phyloP scores from a whole-genome alignment of 2,329 filamentous ascomycete species.

The Talaromyces funiculosus region DNA sequence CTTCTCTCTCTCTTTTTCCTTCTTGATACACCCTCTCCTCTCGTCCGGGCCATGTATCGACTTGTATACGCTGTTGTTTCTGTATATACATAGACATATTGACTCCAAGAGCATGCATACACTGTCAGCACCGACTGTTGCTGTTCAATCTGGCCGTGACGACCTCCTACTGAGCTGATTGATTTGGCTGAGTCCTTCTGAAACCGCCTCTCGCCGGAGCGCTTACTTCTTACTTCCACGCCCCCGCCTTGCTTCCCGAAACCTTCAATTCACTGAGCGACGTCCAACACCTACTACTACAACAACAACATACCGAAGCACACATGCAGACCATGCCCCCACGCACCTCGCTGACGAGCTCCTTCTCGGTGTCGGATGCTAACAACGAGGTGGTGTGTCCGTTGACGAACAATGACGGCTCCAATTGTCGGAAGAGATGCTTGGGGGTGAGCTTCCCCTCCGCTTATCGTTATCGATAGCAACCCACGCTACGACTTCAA shows the following conservation, averaged over 20 bases:
- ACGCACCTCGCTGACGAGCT: constrained; percentile 77
- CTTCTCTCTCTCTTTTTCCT: background rate
- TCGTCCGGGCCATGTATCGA: background rate
- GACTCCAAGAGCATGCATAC: background rate
- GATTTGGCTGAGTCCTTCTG: background rate
- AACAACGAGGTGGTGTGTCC: constrained; percentile 97
- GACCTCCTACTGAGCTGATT: background rate
- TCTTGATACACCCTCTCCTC: background rate
- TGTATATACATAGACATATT: background rate
- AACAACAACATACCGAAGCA: background rate
- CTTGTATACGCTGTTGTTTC: background rate
- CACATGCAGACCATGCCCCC: constrained; percentile 69
- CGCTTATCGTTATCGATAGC: constrained; percentile 15
- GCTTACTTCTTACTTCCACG: background rate
- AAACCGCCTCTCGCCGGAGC: background rate
- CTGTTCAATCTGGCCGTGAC: background rate
- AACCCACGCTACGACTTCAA: background rate
- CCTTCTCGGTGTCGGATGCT: constrained; percentile 84
- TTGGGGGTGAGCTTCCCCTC: constrained; percentile 72
- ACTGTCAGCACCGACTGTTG: background rate
- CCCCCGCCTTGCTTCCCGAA: background rate
- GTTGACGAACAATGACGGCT: constrained; percentile 90
- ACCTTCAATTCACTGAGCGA: background rate
- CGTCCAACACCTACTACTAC: background rate
- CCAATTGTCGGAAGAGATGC: constrained; percentile 94